Percentiles rank a stretch among this genome's conserved stretches.
Evolutionary conservation across 345 rosid species (phyloP).

Genomic region (Rhodamnia argentea): DNA sequence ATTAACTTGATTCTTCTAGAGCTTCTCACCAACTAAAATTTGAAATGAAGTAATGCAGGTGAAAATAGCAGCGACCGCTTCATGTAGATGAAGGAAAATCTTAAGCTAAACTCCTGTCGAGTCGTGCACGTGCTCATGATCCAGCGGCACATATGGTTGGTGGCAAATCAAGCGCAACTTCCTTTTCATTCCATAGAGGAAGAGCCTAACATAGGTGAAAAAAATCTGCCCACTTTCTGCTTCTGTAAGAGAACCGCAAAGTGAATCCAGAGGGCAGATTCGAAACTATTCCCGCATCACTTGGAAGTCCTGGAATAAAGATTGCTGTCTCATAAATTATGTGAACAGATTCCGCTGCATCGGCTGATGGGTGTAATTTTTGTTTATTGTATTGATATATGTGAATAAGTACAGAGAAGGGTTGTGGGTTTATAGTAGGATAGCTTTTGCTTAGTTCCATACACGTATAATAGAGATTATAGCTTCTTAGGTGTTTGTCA

Average conservation of each 20-base stretch:
- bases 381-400: constrained; percentile 10
- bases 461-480: background rate
- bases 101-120: background rate
- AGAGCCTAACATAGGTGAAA: background rate
- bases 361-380: constrained; percentile 22
- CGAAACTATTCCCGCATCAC: background rate
- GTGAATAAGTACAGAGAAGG: constrained; percentile 34
- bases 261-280: background rate
- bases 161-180: background rate
- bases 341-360: background rate
- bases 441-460: constrained; percentile 14
- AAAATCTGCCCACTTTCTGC: background rate
- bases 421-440: constrained; percentile 30
- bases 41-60: constrained; percentile 88
- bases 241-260: background rate
- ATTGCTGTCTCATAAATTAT: background rate
- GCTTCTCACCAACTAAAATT: constrained; percentile 32
- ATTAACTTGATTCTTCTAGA: background rate
- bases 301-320: background rate
- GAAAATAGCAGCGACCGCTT: constrained; percentile 55
- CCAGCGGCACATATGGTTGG: background rate
- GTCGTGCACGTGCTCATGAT: background rate
- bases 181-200: background rate
- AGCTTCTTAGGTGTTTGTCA: background rate
- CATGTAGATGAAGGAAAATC: constrained; percentile 21